Conservation (phyloP, 1,284 basidiomycete species). For the Paramarasmius palmivorus region DNA sequence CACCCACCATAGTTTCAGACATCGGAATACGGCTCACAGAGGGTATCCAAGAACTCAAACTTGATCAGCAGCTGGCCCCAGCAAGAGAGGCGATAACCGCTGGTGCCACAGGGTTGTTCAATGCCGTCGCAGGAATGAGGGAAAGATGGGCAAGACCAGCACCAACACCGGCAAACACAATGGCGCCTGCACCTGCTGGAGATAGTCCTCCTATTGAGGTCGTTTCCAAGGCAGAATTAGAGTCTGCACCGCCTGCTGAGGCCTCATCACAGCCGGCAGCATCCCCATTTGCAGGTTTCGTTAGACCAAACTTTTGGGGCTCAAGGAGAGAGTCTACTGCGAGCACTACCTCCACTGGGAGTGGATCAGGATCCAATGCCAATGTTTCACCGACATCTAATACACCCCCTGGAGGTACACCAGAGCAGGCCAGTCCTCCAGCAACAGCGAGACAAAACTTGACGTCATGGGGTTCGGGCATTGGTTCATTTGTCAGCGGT, state of each 20-base stretch:
- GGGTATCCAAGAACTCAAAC: constrained; percentile 87
- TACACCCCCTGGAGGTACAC: neutral
- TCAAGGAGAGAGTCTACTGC: constrained; percentile 6
- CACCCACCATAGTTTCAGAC: constrained; percentile 85
- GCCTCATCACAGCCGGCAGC: neutral
- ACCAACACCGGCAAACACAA: constrained; percentile 27
- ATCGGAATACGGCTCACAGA: constrained; percentile 86
- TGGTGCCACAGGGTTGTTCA: constrained; percentile 83
- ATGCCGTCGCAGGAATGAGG: constrained; percentile 84
- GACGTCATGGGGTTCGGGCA: constrained; percentile 13
- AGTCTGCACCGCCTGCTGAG: constrained; percentile 2
- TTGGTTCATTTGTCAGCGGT: constrained; percentile 12
- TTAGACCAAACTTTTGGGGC: constrained; percentile 5
- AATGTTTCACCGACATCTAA: neutral
- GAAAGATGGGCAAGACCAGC: constrained; percentile 65
- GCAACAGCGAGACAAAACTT: neutral
- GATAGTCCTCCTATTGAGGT: constrained; percentile 5
- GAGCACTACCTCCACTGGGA: neutral
- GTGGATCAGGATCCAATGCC: neutral
- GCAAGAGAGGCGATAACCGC: constrained; percentile 80
- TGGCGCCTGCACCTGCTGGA: constrained; percentile 2
- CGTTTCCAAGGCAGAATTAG: constrained; percentile 12
- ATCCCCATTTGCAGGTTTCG: neutral
- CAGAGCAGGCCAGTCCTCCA: neutral
- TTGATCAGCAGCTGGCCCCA: constrained; percentile 88